Conservation (phyloP, 305 asterid genomes). For the Coffea humblotiana region DNA sequence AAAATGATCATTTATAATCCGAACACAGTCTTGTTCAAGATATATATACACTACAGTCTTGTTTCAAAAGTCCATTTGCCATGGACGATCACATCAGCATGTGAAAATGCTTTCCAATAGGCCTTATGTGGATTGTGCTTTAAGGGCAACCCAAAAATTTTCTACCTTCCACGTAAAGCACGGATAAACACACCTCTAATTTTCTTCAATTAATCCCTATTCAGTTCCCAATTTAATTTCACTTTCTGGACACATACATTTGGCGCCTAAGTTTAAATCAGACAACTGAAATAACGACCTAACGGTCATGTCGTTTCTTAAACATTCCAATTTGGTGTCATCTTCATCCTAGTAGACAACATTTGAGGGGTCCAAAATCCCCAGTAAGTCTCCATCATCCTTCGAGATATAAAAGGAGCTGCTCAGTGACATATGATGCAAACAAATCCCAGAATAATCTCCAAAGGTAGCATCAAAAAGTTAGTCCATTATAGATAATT, state of each 20-base stretch:
- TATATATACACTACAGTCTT: too few species aligned
- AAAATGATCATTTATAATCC: neutral
- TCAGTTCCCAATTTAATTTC: constrained; percentile 16
- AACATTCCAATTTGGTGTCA: constrained; percentile 30
- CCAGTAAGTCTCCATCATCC: constrained; percentile 19
- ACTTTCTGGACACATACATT: constrained; percentile 37
- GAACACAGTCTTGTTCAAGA: too few species aligned
- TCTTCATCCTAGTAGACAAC: constrained; percentile 32
- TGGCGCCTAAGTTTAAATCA: constrained; percentile 37
- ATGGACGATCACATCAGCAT: constrained; percentile 2
- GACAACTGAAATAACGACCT: constrained; percentile 32
- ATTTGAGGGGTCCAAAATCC: constrained; percentile 33
- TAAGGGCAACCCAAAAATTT: constrained; percentile 44
- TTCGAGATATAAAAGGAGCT: constrained; percentile 17
- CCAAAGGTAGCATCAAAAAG: constrained; percentile 13
- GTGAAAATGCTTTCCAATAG: constrained; percentile 4
- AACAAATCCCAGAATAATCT: constrained; percentile 11
- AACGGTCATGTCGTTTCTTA: constrained; percentile 28
- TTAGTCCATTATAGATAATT: constrained; percentile 2
- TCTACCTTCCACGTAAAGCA: constrained; percentile 67
- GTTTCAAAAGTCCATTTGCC: neutral
- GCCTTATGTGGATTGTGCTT: constrained; percentile 48
- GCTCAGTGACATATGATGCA: constrained; percentile 4
- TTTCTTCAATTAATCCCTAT: neutral
- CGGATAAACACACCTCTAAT: constrained; percentile 8